Evolutionary conservation across 2,329 filamentous ascomycete genomes (phyloP), one percentile per base, ranked within the genome.

Genomic region (Diaporthe velutina): DNA sequence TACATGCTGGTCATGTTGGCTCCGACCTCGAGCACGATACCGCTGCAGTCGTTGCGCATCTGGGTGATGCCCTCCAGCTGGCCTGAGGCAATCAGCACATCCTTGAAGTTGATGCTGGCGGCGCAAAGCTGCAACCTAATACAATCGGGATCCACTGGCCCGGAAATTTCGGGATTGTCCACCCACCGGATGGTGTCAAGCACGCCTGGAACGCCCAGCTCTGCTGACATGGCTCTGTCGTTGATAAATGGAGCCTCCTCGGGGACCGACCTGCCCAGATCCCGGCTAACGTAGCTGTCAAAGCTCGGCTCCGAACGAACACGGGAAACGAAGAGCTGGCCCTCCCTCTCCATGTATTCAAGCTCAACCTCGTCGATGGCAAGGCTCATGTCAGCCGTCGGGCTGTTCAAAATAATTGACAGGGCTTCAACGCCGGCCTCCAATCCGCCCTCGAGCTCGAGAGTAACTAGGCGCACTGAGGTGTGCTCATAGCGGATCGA

Each of bases 41-140:
- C 74, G 22, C 72, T 70, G 48, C 73, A 74, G 73, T 84, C 83
- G 42, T 78, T 76, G 22, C 77, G 76, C 17, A 78, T 54, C 28
- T 54, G 70, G 38, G 71, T 68, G n/a, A 57, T 70, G 45, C 38
- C 48, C 5, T 70, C 68, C 0, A 78, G 60, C 71, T 76, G 64
- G 57, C 76, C 76, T 74, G 77, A 74, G 2, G 82, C 80, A 15
- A 81, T 78, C 40, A 84, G 76, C 12, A 84, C 78, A 75, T 85
- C 84, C 10, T 77, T 76, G 72, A 83, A 83, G 74, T 84, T 84
- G 17, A 84, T 74, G 68, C 74, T 74, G 40, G 61, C 52, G 25
- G 52, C 52, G 25, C 52, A 17, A n/a, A 54, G 52, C 52, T 54
- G 12, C 52, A 54, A 25, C 52, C 52, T 17, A 17, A 54, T 25